phyloP scores from a whole-genome alignment of 805 yeast genomes.

The Saturnispora zaruensis region DNA sequence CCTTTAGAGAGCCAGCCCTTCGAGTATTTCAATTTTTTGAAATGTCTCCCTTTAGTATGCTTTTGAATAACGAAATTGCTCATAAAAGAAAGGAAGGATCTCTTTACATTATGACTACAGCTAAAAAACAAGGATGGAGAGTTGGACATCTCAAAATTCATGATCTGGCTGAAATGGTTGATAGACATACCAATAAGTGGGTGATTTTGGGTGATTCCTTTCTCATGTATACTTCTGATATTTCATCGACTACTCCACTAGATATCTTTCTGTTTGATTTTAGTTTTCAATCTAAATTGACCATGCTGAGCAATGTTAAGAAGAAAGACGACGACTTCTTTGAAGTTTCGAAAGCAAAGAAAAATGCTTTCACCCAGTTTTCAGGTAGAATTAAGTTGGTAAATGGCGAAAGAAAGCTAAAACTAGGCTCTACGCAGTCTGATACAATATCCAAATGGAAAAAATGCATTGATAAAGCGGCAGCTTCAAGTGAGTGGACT shows the following conservation, averaged over 20 bases:
- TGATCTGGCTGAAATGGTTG: slow-evolving; percentile 80
- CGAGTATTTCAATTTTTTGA: slow-evolving; percentile 81
- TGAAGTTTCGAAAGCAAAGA: not conserved
- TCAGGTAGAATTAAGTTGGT: slow-evolving; percentile 55
- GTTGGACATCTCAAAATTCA: slow-evolving; percentile 78
- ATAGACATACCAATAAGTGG: slow-evolving; percentile 91
- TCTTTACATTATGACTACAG: slow-evolving; percentile 69
- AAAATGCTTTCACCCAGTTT: slow-evolving; percentile 27
- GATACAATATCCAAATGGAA: slow-evolving; percentile 67
- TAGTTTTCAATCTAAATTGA: slow-evolving; percentile 46
- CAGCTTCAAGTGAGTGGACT: slow-evolving; percentile 61
- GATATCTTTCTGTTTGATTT: slow-evolving; percentile 90
- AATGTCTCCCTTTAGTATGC: slow-evolving; percentile 77
- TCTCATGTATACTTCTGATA: slow-evolving; percentile 75
- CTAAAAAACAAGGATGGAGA: slow-evolving; percentile 90
- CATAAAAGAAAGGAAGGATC: slow-evolving; percentile 87
- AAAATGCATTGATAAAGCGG: slow-evolving; percentile 62
- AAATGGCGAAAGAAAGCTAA: slow-evolving; percentile 71
- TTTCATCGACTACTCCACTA: slow-evolving; percentile 76
- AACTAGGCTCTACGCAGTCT: slow-evolving; percentile 59
- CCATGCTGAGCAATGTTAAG: slow-evolving; percentile 16
- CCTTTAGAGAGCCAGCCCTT: slow-evolving; percentile 74
- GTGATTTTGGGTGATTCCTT: slow-evolving; percentile 77
- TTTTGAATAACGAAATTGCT: slow-evolving; percentile 73
- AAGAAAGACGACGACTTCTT: not conserved